These are phyloP conservation scores for Talaromyces thailandensis DNA, from an alignment of 495 filamentous ascomycete species.

Conservation along the genomic window DNA sequence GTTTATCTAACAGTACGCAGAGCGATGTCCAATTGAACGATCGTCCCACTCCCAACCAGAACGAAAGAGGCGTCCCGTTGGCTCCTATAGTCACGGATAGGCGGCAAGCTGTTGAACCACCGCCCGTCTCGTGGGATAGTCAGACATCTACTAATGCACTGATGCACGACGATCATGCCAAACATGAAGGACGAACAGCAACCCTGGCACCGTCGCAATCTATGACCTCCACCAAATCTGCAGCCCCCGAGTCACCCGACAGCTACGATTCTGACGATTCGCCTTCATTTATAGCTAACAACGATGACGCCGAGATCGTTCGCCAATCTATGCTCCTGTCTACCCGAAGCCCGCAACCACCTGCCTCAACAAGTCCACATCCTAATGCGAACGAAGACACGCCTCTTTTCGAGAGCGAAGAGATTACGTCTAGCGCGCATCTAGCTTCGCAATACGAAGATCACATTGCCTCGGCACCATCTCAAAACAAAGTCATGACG, in stretches of 20 bases:
- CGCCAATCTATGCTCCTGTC: conserved; percentile 45
- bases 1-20: neutral
- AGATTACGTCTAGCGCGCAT: conserved; percentile 36
- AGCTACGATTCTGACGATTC: neutral
- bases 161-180: conserved; percentile 21
- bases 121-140: conserved; percentile 62
- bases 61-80: conserved; percentile 25
- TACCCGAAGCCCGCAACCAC: conserved; percentile 19
- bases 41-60: neutral
- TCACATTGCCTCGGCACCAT: conserved; percentile 26
- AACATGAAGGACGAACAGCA: neutral
- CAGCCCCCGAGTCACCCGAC: neutral
- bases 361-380: conserved; percentile 14
- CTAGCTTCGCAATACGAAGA: conserved; percentile 42
- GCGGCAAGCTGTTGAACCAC: conserved; percentile 43
- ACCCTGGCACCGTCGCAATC: conserved; percentile 14
- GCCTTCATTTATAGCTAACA: conserved; percentile 29
- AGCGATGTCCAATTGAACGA: conserved; percentile 1
- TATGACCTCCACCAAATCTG: neutral
- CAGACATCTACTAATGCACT: conserved; percentile 56
- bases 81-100: conserved; percentile 51
- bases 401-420: conserved; percentile 35
- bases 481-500: conserved; percentile 74
- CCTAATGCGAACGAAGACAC: conserved; percentile 31
- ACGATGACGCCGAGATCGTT: conserved; percentile 61